A percentile compares a stretch with the other conserved stretches of the same genome.
Evolutionary conservation across 1,284 basidiomycete genomes (phyloP).

Genomic region (Prillingera fragicola): DNA sequence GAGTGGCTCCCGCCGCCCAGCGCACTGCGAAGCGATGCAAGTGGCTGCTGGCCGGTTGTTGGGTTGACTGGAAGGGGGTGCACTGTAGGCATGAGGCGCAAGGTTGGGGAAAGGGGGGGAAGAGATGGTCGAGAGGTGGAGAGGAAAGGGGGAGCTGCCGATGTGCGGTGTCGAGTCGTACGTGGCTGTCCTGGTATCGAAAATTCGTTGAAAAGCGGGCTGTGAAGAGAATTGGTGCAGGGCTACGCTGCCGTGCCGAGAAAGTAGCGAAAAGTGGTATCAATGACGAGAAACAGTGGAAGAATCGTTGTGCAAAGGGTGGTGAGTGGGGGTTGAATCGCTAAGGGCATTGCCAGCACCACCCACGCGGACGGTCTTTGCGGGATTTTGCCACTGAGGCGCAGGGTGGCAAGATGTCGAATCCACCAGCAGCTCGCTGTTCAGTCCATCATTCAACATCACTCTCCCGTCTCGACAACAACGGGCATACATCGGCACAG

Average conservation of each 20-base stretch:
- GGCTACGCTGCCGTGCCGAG: too few relatives aligned
- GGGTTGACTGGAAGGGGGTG: slow-evolving; percentile 45
- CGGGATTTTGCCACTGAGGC: slow-evolving; percentile 20
- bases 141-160: background rate
- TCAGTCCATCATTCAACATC: background rate
- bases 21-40: slow-evolving; percentile 21
- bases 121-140: background rate
- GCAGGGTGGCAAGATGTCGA: too few relatives aligned
- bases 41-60: slow-evolving; percentile 42
- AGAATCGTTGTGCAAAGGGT: too few relatives aligned
- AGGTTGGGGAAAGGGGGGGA: background rate
- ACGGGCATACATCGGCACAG: background rate
- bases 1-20: slow-evolving; percentile 18
- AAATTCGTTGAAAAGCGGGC: too few relatives aligned
- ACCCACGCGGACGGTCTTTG: slow-evolving; percentile 13
- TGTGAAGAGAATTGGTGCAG: too few relatives aligned
- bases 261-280: too few relatives aligned
- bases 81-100: slow-evolving; percentile 24
- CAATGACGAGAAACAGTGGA: too few relatives aligned
- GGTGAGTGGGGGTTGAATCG: too few relatives aligned
- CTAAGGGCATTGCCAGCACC: too few relatives aligned
- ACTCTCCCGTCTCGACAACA: background rate
- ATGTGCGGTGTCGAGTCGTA: background rate
- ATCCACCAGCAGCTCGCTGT: too few relatives aligned
- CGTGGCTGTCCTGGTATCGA: too few relatives aligned